These are phyloP conservation scores for Trypanosoma caninum DNA, from an alignment of 208 protist species.

Conservation along the genomic window DNA sequence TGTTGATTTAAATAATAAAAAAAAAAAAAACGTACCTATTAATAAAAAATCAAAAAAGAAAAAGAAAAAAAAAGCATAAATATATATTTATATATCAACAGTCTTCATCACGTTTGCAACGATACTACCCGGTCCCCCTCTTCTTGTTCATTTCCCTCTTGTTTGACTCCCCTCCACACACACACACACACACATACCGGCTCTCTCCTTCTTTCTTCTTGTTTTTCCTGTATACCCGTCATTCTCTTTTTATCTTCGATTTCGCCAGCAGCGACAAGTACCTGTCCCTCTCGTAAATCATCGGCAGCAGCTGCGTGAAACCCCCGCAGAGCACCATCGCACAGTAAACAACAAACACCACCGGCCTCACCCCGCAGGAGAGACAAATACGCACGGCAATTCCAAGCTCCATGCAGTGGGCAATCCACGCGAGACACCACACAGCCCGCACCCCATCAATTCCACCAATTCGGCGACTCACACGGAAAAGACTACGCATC, in stretches of 20 bases:
- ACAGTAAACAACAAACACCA: constrained; percentile 29
- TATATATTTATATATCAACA: too few species aligned
- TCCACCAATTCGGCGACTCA: constrained; percentile 30
- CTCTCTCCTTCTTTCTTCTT: background rate
- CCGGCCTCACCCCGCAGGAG: constrained; percentile 29
- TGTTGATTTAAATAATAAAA: too few species aligned
- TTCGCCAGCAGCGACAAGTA: constrained; percentile 14
- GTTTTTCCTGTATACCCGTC: background rate
- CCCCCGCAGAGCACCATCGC: constrained; percentile 41
- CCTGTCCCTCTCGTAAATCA: constrained; percentile 27
- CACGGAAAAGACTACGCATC: constrained; percentile 34
- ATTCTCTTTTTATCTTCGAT: background rate
- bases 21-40: too few species aligned
- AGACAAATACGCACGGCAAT: constrained; percentile 47
- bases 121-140: too few species aligned
- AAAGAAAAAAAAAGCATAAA: too few species aligned
- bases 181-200: background rate
- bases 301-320: constrained; percentile 48
- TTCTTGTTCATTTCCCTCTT: background rate
- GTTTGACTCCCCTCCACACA: background rate
- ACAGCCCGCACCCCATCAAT: constrained; percentile 36
- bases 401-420: constrained; percentile 51
- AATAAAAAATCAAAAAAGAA: too few species aligned
- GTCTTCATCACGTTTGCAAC: too few species aligned
- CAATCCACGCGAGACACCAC: constrained; percentile 37